Evolutionary conservation across 345 rosid species (phyloP), one percentile per base, ranked within the genome.

Genomic region (Eucalyptus sp.): DNA sequence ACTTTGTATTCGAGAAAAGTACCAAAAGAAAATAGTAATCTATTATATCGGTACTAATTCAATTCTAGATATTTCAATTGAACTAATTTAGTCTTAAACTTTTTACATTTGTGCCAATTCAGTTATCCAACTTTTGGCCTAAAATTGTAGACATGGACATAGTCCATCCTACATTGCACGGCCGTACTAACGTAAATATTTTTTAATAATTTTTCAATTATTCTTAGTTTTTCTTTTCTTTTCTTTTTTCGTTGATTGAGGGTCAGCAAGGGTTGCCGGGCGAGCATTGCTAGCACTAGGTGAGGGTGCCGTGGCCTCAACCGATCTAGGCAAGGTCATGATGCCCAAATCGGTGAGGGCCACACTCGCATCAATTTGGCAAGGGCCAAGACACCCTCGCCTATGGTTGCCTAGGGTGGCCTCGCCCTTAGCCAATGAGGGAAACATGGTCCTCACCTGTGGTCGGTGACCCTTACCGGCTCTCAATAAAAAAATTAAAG

Each of bases 141-240:
- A 56, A 56, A 56, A 56, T 56, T 24, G 29, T 0, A 8, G 13
- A 56, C 13, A 24, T 24, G 62, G 27, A 56, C 62, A 56, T 24
- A 56, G 4, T 10, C 2, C 6, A 24, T 56, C 62, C 0, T 22
- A 56, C 13, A 10, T 56, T 9, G 4, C 3, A 24, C 1, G 4
- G 29, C 6, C 0, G 29, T 22, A 3, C 4, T 24, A 0, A 56
- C 13, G 1, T 56, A 24, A 22, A 24, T 24, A 22, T 56, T 2
- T 56, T 56, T 20, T 3, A 56, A 54, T 22, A 54, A 7, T 2
- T 56, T 56, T 20, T 56, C 25, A 20, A 25, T 56, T 22, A 8
- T 22, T 56, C 27, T 22, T 52, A 7, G 0, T 22, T 56, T 56
- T 51, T 51, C 7, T 6, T 22, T 22, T 17, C 0, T 56, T 56